Conservation (phyloP, 768 basidiomycete genomes). For the Podaxis pistillaris region DNA sequence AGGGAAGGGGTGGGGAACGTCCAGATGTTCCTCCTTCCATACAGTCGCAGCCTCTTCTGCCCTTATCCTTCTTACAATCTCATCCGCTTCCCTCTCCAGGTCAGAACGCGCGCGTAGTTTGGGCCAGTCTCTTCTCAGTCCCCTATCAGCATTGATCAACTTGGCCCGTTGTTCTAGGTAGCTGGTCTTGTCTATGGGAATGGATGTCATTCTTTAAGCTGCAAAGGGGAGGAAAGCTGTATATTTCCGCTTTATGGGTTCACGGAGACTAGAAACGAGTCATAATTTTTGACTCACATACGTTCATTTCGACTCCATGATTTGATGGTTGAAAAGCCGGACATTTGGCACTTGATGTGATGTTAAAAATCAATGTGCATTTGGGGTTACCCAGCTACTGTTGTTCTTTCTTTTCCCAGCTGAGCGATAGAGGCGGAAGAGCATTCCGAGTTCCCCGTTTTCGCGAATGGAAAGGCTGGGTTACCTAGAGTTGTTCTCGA, state of each 20-base stretch:
- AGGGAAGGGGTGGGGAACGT: slow-evolving; percentile 15
- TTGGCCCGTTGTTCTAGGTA: slow-evolving; percentile 33
- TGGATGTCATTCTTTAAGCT: background rate
- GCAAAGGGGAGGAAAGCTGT: background rate
- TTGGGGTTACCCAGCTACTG: background rate
- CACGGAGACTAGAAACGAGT: background rate
- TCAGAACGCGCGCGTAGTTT: slow-evolving; percentile 23
- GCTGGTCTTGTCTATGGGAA: slow-evolving; percentile 11
- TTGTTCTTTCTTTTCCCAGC: background rate
- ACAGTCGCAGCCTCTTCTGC: slow-evolving; percentile 11
- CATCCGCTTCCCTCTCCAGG: slow-evolving; percentile 53
- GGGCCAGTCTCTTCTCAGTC: slow-evolving; percentile 48
- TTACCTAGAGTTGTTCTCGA: too few species aligned
- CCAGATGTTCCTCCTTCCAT: slow-evolving; percentile 12
- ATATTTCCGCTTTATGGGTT: background rate
- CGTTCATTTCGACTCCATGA: background rate
- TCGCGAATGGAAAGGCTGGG: too few species aligned
- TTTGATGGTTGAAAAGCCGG: background rate
- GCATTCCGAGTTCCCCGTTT: too few species aligned
- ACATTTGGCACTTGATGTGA: background rate
- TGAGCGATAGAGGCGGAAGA: too few species aligned
- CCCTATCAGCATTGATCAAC: slow-evolving; percentile 44
- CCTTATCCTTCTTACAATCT: slow-evolving; percentile 19
- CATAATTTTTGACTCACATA: background rate
- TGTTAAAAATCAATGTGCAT: background rate